phyloP scores from a whole-genome alignment of 2,329 filamentous ascomycete species.

The Chaetomiaceae sp. region DNA sequence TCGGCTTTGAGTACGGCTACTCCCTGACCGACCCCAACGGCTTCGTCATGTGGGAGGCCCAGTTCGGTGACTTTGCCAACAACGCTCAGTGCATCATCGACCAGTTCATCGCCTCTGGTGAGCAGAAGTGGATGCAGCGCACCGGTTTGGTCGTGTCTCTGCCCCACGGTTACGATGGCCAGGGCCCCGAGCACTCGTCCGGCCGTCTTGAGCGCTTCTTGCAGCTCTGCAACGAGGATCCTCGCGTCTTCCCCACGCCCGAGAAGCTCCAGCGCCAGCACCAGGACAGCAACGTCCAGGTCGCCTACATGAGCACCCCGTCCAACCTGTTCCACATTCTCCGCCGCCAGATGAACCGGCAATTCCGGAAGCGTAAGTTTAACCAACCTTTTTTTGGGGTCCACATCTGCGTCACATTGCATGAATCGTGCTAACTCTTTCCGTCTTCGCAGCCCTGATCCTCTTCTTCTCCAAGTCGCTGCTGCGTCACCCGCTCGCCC shows the following conservation, averaged over 20 bases:
- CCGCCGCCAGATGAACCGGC: conserved; percentile 94
- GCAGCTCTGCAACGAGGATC: conserved; percentile 96
- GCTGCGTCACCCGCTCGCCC: conserved; percentile 86
- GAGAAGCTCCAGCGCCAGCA: conserved; percentile 95
- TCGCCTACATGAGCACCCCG: conserved; percentile 94
- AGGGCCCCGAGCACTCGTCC: conserved; percentile 97
- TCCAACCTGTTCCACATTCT: conserved; percentile 95
- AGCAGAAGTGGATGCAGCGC: conserved; percentile 98
- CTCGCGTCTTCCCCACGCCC: conserved; percentile 79
- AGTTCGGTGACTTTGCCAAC: conserved; percentile 99
- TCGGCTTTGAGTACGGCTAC: conserved; percentile 98
- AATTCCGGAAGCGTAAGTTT: conserved; percentile 93
- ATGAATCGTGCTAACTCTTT: conserved; percentile 23
- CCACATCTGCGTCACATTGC: neutral
- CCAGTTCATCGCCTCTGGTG: conserved; percentile 96
- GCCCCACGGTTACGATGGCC: conserved; percentile 95
- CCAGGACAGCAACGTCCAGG: conserved; percentile 99
- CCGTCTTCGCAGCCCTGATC: conserved; percentile 62
- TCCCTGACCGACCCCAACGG: conserved; percentile 95
- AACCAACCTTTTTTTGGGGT: neutral
- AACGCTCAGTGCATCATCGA: conserved; percentile 99
- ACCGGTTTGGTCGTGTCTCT: conserved; percentile 94
- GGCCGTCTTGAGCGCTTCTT: conserved; percentile 96
- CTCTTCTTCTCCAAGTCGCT: conserved; percentile 99
- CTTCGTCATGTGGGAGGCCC: conserved; percentile 98